Percentiles rank a stretch among this genome's conserved stretches.
These are phyloP conservation scores for Berkeleyomyces rouxiae DNA, from an alignment of 2,329 filamentous ascomycete species.

Conservation along the genomic window DNA sequence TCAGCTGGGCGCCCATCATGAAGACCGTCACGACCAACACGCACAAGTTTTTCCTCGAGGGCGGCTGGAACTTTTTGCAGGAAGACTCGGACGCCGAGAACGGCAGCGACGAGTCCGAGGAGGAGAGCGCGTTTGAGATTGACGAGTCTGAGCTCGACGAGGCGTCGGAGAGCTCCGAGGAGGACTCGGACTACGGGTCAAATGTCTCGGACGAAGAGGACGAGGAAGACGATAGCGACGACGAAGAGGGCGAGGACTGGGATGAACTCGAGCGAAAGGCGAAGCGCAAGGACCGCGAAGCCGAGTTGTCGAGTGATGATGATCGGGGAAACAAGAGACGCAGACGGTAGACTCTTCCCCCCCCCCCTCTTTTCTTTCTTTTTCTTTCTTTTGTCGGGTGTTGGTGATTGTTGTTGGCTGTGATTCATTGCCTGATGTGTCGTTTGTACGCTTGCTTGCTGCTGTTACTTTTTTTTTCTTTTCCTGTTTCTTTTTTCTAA, in stretches of 20 bases:
- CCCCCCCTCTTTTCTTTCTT: not conserved
- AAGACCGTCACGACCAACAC: slow-evolving; percentile 93
- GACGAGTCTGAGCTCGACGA: slow-evolving; percentile 74
- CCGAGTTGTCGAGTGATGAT: slow-evolving; percentile 35
- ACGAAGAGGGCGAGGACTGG: slow-evolving; percentile 78
- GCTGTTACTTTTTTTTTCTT: slow-evolving; percentile 3
- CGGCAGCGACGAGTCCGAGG: slow-evolving; percentile 51
- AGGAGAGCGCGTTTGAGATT: slow-evolving; percentile 87
- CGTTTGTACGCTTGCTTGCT: not conserved
- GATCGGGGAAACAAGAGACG: slow-evolving; percentile 49
- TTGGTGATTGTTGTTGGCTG: not conserved
- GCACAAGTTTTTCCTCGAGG: slow-evolving; percentile 86
- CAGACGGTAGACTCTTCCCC: slow-evolving; percentile 13
- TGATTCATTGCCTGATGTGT: not conserved
- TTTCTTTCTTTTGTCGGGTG: not conserved
- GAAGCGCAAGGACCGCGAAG: slow-evolving; percentile 62
- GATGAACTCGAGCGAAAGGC: slow-evolving; percentile 87
- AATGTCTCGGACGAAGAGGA: slow-evolving; percentile 74
- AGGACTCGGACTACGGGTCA: slow-evolving; percentile 85
- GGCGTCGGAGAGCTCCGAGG: slow-evolving; percentile 57
- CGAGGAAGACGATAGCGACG: slow-evolving; percentile 46
- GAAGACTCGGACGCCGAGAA: slow-evolving; percentile 78
- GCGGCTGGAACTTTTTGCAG: slow-evolving; percentile 85
- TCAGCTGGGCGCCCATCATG: slow-evolving; percentile 99
- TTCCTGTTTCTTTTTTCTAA: slow-evolving; percentile 4